Evolutionary conservation across 495 filamentous ascomycete species (phyloP).

Genomic region (Aspergillus panamensis): DNA sequence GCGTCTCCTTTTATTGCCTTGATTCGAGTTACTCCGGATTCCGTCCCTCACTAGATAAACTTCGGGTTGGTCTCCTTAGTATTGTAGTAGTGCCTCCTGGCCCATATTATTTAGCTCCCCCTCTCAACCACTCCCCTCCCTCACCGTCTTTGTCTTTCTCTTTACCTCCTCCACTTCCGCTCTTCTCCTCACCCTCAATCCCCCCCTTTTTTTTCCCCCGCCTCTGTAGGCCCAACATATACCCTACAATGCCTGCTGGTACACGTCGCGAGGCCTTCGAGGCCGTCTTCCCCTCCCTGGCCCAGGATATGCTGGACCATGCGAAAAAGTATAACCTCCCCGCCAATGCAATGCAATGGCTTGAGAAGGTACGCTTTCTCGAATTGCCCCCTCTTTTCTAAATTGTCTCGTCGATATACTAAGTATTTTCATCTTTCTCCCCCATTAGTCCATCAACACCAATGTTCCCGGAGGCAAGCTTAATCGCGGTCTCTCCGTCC

Average conservation of each 20-base stretch:
- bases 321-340: slow-evolving; percentile 78
- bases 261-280: slow-evolving; percentile 84
- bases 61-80: no score
- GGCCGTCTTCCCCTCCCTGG: slow-evolving; percentile 73
- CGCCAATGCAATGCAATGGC: slow-evolving; percentile 79
- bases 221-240: not conserved
- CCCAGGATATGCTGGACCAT: slow-evolving; percentile 71
- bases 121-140: not conserved
- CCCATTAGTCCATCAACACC: slow-evolving; percentile 64
- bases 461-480: slow-evolving; percentile 94
- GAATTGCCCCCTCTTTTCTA: not conserved
- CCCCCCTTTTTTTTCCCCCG: not conserved
- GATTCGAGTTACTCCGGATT: slow-evolving; percentile 6
- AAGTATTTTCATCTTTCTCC: slow-evolving; percentile 8
- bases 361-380: slow-evolving; percentile 62
- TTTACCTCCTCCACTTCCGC: not conserved
- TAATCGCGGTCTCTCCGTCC: slow-evolving; percentile 97
- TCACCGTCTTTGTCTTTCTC: slow-evolving; percentile 1
- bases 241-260: slow-evolving; percentile 57
- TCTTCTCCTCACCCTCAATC: not conserved
- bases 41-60: not conserved
- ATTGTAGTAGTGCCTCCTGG: no score
- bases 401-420: not conserved
- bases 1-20: not conserved
- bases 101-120: not conserved